These are phyloP conservation scores for Skeletonema tropicum DNA, from an alignment of 108 stramenopile species.

Conservation along the genomic window DNA sequence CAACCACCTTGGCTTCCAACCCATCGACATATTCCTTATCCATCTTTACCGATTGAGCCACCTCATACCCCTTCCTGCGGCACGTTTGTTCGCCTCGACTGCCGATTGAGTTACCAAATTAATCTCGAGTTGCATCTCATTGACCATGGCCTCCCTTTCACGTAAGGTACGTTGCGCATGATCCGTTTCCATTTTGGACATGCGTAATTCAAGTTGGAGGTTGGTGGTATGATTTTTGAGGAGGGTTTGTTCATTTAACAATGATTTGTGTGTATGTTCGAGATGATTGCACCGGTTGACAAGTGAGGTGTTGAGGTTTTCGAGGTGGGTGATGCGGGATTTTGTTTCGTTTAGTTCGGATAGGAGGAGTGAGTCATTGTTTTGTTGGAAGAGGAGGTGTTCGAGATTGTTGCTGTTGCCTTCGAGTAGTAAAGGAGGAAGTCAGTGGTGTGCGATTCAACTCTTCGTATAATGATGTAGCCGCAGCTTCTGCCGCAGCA, in stretches of 20 bases:
- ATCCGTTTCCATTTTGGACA: slow-evolving; percentile 88
- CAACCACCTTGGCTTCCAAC: slow-evolving; percentile 78
- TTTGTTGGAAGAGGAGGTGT: slow-evolving; percentile 11
- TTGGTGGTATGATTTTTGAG: slow-evolving; percentile 51
- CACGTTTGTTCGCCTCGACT: slow-evolving; percentile 70
- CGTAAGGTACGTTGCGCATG: slow-evolving; percentile 67
- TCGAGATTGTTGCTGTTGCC: slow-evolving; percentile 24
- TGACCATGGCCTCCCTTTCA: slow-evolving; percentile 68
- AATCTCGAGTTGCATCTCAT: slow-evolving; percentile 90
- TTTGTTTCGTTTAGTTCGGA: slow-evolving; percentile 79
- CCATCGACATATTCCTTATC: slow-evolving; percentile 76
- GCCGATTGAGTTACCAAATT: slow-evolving; percentile 77
- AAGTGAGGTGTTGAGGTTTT: slow-evolving; percentile 68
- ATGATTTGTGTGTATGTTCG: slow-evolving; percentile 43
- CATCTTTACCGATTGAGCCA: slow-evolving; percentile 60
- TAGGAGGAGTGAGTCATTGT: slow-evolving; percentile 41
- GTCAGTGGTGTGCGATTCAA: neutral
- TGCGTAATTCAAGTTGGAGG: slow-evolving; percentile 76
- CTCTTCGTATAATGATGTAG: neutral
- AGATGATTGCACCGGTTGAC: slow-evolving; percentile 61
- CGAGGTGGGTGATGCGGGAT: slow-evolving; percentile 71
- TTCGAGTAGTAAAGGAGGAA: neutral
- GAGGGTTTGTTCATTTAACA: slow-evolving; percentile 54
- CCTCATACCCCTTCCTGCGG: slow-evolving; percentile 76
- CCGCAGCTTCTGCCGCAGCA: slow-evolving; percentile 17